Evolutionary conservation across 2,329 filamentous ascomycete genomes (phyloP), one percentile per base, ranked within the genome.

Genomic region (Lachnellula hyalina): DNA sequence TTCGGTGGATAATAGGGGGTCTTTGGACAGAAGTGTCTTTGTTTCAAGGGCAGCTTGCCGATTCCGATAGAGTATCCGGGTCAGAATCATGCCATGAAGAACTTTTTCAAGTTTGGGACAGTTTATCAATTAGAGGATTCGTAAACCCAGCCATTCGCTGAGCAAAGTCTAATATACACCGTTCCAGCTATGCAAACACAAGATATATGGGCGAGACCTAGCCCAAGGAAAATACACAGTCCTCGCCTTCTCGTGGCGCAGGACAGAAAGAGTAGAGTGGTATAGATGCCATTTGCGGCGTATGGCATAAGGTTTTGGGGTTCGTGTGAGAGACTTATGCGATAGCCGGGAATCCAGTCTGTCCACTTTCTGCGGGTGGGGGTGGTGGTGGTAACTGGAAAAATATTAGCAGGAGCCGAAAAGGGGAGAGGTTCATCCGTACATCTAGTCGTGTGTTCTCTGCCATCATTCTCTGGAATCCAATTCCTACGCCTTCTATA

Each of bases 401-500:
- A 50, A 14, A 25, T 44, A 38, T 65, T 49, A 57, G 54, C 44
- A 23, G 11, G n/a, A 17, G 14, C 19, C 6, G 11, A n/a, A 19
- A 28, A 47, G 11, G 12, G 19, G 15, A 15, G 12, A 44, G n/a
- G 15, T 15, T 15, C 15, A 17, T 11, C 25, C 76, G 64, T 67
- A 86, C 84, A 75, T 96, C 90, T 65, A 96, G 77, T 75, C 87
- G 87, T 61, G 90, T 96, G 72, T 86, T 87, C 61, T 91, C 89
- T 36, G 92, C 89, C 82, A 96, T 89, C 87, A 96, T 91, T 73
- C 92, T 86, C 73, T 91, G 88, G 77, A 96, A 93, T 8, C 89
- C 92, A 69, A 99, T 97, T 66, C 93, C 93, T 53, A 97, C 94
- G 67, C 94, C 93, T 74, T 99, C 93, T 61, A 99, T 97, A 62